phyloP scores from a whole-genome alignment of 768 basidiomycete genomes.

The Collybia sordida region DNA sequence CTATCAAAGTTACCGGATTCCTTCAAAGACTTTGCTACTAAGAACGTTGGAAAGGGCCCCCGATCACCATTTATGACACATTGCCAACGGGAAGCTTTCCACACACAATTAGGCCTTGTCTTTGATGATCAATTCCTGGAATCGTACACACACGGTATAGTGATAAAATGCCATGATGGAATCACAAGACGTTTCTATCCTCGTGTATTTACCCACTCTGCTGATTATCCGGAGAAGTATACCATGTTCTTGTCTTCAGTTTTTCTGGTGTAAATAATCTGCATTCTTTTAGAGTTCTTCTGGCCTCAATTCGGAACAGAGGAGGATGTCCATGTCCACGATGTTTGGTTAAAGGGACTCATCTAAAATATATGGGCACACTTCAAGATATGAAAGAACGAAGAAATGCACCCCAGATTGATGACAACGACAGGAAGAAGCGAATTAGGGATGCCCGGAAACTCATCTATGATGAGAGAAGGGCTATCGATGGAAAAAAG shows the following conservation, averaged over 20 bases:
- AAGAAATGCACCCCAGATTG: neutral
- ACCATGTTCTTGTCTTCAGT: too few species aligned
- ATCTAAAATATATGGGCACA: constrained; percentile 22
- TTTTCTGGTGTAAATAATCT: too few species aligned
- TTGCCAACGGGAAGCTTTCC: constrained; percentile 1
- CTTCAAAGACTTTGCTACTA: constrained; percentile 16
- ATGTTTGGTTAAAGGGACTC: constrained; percentile 22
- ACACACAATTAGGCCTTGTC: neutral
- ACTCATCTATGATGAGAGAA: constrained; percentile 2
- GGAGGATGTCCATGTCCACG: constrained; percentile 34
- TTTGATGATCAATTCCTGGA: constrained; percentile 9
- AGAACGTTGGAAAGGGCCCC: neutral
- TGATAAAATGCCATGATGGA: constrained; percentile 4
- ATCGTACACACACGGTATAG: constrained; percentile 18
- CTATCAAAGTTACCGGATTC: constrained; percentile 13
- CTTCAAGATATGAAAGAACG: constrained; percentile 7
- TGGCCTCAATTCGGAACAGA: constrained; percentile 18
- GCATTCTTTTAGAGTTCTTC: too few species aligned
- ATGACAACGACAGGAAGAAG: neutral
- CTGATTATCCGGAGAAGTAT: constrained; percentile 32
- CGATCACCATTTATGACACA: neutral
- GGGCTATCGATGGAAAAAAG: constrained; percentile 1
- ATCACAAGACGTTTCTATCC: constrained; percentile 13
- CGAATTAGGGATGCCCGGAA: neutral
- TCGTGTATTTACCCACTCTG: constrained; percentile 29